Base-by-base conservation (phyloP, 2,329 filamentous ascomycete species). In the Clarireedia sp. region DNA sequence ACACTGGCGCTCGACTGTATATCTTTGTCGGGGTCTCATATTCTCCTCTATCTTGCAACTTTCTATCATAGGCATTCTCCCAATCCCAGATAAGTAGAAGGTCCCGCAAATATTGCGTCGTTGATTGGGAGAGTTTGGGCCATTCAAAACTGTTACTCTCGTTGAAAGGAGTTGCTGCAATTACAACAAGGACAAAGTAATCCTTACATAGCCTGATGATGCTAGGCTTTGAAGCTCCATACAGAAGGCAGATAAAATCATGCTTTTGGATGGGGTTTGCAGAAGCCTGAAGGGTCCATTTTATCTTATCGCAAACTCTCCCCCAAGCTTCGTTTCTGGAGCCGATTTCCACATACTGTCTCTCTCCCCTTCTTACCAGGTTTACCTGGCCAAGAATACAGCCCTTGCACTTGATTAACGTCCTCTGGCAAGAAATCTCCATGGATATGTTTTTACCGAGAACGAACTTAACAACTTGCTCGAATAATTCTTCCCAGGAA, bases 251-350 rank as follows among this genome's bases (percentile, higher is more conserved):
- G 16, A 48, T 6, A 0, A 48, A 9, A 14, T 48, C n/a, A 19
- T 14, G 12, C 9, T 9, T 0, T 12, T 14, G 21, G 2, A 48
- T 33, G 1, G 24, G 5, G 0, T 8, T 24, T 0, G 24, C 45
- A 0, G 45, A 48, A 17, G 45, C 24, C 3, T 33, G 45, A 2
- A 47, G 2, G 16, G 2, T 33, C 45, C 45, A 47, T 33, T 29
- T 7, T 33, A 2, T 33, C 26, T 0, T 5, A 1, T 2, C 1
- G 2, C 3, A 1, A 0, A 9, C 0, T 0, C 9, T n/a, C n/a
- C 2, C 9, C n/a, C 0, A 2, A 5, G 1, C 2, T 3, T 0
- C 10, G 2, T 26, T 26, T 26, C 2, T 1, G 16, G 12, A 5
- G 1, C 0, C 6, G 7, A 47, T 14, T 2, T 0, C 29, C 2